phyloP scores from a whole-genome alignment of 306 rosid species.

The Alnus glutinosa region DNA sequence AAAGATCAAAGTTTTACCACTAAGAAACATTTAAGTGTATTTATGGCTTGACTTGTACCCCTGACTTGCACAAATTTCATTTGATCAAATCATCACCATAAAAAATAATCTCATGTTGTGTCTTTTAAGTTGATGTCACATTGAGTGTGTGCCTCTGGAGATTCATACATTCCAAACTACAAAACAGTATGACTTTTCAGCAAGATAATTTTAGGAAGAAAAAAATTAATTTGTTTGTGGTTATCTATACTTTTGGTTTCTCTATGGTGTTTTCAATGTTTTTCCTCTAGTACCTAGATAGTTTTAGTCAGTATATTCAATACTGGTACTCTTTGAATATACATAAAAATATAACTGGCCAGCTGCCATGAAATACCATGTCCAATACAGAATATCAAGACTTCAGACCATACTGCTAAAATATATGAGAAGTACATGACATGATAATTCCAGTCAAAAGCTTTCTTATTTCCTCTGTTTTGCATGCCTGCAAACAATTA shows the following conservation, averaged over 20 bases:
- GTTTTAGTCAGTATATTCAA: background rate
- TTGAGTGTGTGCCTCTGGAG: background rate
- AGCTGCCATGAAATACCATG: slow-evolving; percentile 1
- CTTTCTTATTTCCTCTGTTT: background rate
- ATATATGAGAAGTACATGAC: background rate
- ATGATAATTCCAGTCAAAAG: background rate
- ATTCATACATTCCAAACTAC: background rate
- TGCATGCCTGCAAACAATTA: background rate
- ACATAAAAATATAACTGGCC: background rate
- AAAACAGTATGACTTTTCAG: too few species aligned
- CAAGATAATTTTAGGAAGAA: too few species aligned
- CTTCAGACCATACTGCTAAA: background rate
- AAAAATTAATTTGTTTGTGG: background rate
- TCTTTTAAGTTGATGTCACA: background rate
- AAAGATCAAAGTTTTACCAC: too few species aligned
- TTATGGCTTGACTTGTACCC: background rate
- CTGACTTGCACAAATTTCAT: background rate
- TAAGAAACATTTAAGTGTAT: too few species aligned
- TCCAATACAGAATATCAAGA: background rate
- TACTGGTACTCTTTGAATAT: background rate
- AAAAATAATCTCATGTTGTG: background rate
- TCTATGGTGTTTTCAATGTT: background rate
- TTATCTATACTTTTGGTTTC: background rate
- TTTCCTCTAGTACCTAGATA: background rate
- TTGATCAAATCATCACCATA: background rate